phyloP scores from a whole-genome alignment of 352 stramenopile genomes.

The Phytophthora europaea region DNA sequence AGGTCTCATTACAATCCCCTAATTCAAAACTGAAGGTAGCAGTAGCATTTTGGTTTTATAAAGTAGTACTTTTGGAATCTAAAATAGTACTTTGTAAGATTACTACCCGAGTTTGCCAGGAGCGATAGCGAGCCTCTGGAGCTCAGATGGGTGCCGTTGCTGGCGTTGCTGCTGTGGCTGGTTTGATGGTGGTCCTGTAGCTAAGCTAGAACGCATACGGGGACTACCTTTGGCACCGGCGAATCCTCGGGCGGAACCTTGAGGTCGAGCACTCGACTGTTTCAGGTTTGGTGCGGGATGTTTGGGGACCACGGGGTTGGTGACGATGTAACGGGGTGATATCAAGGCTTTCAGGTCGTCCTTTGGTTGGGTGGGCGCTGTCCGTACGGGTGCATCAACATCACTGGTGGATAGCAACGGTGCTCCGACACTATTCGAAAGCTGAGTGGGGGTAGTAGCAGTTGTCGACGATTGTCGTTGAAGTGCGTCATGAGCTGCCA shows the following conservation, averaged over 20 bases:
- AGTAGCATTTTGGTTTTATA: neutral
- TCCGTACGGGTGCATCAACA: neutral
- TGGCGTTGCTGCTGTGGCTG: constrained; percentile 18
- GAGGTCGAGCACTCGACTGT: constrained; percentile 25
- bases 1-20: neutral
- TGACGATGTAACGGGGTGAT: constrained; percentile 34
- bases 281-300: constrained; percentile 26
- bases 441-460: neutral
- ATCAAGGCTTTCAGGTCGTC: constrained; percentile 33
- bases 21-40: neutral
- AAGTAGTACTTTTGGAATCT: neutral
- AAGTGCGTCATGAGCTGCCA: constrained; percentile 11
- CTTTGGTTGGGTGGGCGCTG: constrained; percentile 5
- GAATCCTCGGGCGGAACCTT: constrained; percentile 29
- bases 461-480: constrained; percentile 15
- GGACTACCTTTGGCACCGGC: constrained; percentile 11
- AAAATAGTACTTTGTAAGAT: neutral
- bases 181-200: constrained; percentile 7
- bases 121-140: constrained; percentile 15
- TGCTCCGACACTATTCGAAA: neutral
- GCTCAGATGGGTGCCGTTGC: constrained; percentile 23
- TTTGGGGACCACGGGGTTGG: constrained; percentile 17
- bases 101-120: constrained; percentile 27
- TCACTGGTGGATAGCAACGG: constrained; percentile 1
- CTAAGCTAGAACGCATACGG: constrained; percentile 21